Evolutionary conservation across 2,329 filamentous ascomycete genomes (phyloP).

Genomic region (Diplodia scrobiculata): DNA sequence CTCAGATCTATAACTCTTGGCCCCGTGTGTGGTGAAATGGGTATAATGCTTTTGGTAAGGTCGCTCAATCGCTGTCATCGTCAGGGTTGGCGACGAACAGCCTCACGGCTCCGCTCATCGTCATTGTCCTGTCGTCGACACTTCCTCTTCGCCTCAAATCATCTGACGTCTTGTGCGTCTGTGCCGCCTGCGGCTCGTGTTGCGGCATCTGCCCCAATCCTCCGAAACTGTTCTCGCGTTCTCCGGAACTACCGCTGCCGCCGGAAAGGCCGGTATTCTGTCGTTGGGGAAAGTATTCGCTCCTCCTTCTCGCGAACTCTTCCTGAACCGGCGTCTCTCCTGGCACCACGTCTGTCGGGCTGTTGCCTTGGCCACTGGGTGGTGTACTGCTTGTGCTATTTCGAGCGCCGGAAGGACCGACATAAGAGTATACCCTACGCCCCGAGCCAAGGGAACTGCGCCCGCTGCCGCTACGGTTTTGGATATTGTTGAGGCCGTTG

Average conservation of each 20-base stretch:
- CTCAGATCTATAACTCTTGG: slow-evolving; percentile 22
- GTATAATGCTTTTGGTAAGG: slow-evolving; percentile 24
- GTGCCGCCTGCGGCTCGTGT: slow-evolving; percentile 46
- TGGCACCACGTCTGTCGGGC: slow-evolving; percentile 43
- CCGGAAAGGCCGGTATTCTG: slow-evolving; percentile 47
- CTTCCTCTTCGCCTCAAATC: slow-evolving; percentile 76
- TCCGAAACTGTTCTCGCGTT: slow-evolving; percentile 59
- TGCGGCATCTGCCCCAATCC: slow-evolving; percentile 56
- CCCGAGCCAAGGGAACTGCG: slow-evolving; percentile 63
- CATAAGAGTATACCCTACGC: slow-evolving; percentile 42
- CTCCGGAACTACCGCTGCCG: slow-evolving; percentile 48
- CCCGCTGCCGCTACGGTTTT: slow-evolving; percentile 72
- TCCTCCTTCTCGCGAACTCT: slow-evolving; percentile 32
- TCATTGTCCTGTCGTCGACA: slow-evolving; percentile 79
- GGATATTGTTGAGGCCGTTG: slow-evolving; percentile 52
- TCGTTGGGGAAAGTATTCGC: slow-evolving; percentile 49
- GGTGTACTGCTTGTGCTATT: slow-evolving; percentile 57
- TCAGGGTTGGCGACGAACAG: slow-evolving; percentile 88
- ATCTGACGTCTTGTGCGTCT: slow-evolving; percentile 54
- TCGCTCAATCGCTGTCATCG: slow-evolving; percentile 50
- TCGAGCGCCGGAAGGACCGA: slow-evolving; percentile 50
- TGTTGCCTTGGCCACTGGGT: slow-evolving; percentile 51
- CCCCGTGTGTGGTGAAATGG: slow-evolving; percentile 24
- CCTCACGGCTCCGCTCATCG: slow-evolving; percentile 66
- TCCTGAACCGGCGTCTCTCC: slow-evolving; percentile 53